These are phyloP conservation scores for Zizania palustris DNA, from an alignment of 202 grass and related monocot genomes.

Conservation along the genomic window DNA sequence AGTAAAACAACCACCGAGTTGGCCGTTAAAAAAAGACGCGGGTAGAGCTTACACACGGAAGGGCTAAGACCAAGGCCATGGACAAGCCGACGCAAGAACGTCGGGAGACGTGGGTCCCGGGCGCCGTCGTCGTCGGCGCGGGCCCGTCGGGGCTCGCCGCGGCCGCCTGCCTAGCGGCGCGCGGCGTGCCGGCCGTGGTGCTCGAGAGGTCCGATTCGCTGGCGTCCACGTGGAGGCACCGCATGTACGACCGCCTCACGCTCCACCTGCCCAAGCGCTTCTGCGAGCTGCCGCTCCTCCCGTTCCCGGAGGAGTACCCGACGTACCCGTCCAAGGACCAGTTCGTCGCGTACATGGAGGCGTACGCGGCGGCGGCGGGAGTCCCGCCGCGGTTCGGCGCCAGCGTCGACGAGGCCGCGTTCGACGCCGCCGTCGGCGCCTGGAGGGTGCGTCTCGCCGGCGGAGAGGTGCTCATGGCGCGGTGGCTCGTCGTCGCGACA, in stretches of 20 bases:
- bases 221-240: conserved; percentile 83
- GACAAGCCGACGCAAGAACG: conserved; percentile 12
- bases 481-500: conserved; percentile 83
- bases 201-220: conserved; percentile 84
- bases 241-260: conserved; percentile 87
- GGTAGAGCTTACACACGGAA: neutral
- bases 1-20: conserved; percentile 29
- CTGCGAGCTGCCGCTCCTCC: conserved; percentile 83
- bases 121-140: conserved; percentile 75
- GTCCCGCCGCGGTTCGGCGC: conserved; percentile 65
- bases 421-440: conserved; percentile 43
- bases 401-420: conserved; percentile 57
- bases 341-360: conserved; percentile 84
- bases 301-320: conserved; percentile 68
- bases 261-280: conserved; percentile 93
- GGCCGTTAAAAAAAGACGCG: conserved; percentile 3
- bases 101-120: conserved; percentile 47
- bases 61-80: neutral
- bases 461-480: conserved; percentile 54
- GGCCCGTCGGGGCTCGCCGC: conserved; percentile 88
- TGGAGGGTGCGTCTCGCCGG: conserved; percentile 62
- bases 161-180: conserved; percentile 70
- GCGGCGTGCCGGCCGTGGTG: conserved; percentile 66
- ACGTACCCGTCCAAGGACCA: conserved; percentile 81
- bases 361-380: conserved; percentile 55